These are phyloP conservation scores for Aspergillus japonicus DNA, from an alignment of 2,329 filamentous ascomycete genomes.

Conservation along the genomic window DNA sequence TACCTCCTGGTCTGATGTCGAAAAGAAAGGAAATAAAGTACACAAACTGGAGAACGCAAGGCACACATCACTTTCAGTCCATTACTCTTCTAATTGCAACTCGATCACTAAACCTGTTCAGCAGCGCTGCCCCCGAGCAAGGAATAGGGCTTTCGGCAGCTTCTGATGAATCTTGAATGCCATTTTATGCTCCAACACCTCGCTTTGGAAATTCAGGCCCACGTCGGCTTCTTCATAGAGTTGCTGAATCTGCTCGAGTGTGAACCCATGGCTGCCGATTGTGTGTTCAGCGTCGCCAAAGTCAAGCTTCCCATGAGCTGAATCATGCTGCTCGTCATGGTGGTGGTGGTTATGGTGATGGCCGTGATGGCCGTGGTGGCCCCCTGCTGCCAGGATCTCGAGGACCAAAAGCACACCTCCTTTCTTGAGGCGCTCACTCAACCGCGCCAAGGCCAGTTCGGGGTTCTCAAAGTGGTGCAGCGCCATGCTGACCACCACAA, in stretches of 20 bases:
- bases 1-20: no score
- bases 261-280: slow-evolving; percentile 67
- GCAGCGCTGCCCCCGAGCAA: slow-evolving; percentile 31
- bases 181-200: slow-evolving; percentile 53
- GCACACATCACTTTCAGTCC: no score
- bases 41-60: no score
- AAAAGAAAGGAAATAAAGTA: no score
- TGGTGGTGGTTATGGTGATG: slow-evolving; percentile 1
- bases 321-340: slow-evolving; percentile 27
- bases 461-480: slow-evolving; percentile 70
- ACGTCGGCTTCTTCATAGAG: slow-evolving; percentile 66
- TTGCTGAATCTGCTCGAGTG: slow-evolving; percentile 55
- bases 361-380: slow-evolving; percentile 35
- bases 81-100: neutral
- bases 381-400: slow-evolving; percentile 60
- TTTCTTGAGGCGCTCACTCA: slow-evolving; percentile 62
- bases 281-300: slow-evolving; percentile 48
- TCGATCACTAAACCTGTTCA: neutral
- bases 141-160: slow-evolving; percentile 30
- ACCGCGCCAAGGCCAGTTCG: slow-evolving; percentile 55
- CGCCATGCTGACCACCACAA: slow-evolving; percentile 61
- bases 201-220: slow-evolving; percentile 57
- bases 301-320: slow-evolving; percentile 17
- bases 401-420: slow-evolving; percentile 68
- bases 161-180: slow-evolving; percentile 40